A percentile compares a stretch with the other conserved stretches of the same genome.
phyloP scores from a whole-genome alignment of 352 stramenopile genomes.

The Globisporangium perplexum region DNA sequence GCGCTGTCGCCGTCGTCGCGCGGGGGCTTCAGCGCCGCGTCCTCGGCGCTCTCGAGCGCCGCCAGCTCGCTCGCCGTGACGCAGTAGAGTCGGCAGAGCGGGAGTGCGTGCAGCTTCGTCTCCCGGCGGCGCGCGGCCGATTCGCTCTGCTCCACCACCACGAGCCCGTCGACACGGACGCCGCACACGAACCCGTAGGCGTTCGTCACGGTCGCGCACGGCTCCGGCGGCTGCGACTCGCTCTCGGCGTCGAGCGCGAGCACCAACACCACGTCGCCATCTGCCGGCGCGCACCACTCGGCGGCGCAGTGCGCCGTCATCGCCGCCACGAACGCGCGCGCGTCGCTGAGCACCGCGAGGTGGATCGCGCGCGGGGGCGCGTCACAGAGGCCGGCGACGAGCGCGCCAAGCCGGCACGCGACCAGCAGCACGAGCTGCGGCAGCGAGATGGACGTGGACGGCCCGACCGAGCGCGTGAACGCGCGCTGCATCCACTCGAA shows the following conservation, averaged over 20 bases:
- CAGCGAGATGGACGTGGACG: conserved; percentile 8
- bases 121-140: neutral
- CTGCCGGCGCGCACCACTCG: neutral
- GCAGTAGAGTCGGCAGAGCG: conserved; percentile 12
- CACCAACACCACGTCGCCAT: conserved; percentile 9
- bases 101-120: conserved; percentile 8
- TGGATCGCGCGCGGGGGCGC: conserved; percentile 3
- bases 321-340: conserved; percentile 5
- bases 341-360: conserved; percentile 12
- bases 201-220: conserved; percentile 5
- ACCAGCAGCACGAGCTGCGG: conserved; percentile 11
- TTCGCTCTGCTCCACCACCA: conserved; percentile 13
- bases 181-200: neutral
- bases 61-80: neutral
- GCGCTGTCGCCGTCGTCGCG: neutral
- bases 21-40: neutral
- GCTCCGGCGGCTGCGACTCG: neutral
- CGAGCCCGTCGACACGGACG: conserved; percentile 12
- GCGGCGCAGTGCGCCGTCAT: conserved; percentile 8
- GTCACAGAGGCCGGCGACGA: conserved; percentile 3
- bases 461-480: conserved; percentile 6
- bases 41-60: neutral
- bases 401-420: conserved; percentile 6
- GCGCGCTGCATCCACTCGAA: conserved; percentile 15
- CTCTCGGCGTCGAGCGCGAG: conserved; percentile 2